Evolutionary conservation across 139 green algal species (phyloP).

Genomic region (Tetradesmus obliquus): DNA sequence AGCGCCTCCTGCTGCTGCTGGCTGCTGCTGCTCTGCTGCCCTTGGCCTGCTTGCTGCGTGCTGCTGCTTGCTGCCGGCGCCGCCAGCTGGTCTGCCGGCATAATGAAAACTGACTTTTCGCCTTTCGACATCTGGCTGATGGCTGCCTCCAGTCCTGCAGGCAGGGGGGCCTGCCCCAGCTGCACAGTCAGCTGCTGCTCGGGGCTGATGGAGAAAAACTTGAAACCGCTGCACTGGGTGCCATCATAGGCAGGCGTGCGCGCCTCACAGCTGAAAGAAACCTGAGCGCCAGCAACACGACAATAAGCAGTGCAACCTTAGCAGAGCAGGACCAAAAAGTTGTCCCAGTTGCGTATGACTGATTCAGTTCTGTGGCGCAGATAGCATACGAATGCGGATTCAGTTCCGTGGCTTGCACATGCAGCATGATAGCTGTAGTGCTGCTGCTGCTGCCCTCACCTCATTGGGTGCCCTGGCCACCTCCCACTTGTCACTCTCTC

Average conservation of each 20-base stretch:
- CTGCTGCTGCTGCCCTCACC: conserved; percentile 48
- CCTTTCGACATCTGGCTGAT: conserved; percentile 63
- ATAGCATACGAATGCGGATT: background rate
- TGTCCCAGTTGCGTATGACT: no score
- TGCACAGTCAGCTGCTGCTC: conserved; percentile 49
- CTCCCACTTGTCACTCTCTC: conserved; percentile 78
- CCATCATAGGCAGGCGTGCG: conserved; percentile 58
- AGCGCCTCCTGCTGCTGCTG: conserved; percentile 27
- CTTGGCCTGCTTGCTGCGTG: background rate
- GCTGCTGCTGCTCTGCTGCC: background rate
- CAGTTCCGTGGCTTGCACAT: no score
- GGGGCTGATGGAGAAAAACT: conserved; percentile 37
- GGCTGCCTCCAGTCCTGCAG: conserved; percentile 63
- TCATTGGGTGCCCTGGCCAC: conserved; percentile 81
- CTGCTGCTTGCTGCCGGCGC: background rate
- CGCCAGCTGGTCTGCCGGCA: conserved; percentile 48
- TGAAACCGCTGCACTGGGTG: conserved; percentile 40
- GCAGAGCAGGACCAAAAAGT: background rate
- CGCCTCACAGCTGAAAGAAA: conserved; percentile 52
- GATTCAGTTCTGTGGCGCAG: background rate
- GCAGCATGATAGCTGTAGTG: background rate
- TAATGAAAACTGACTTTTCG: conserved; percentile 62
- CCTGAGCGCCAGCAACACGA: conserved; percentile 49
- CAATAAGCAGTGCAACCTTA: background rate
- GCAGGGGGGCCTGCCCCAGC: conserved; percentile 58